These are phyloP conservation scores for Ceriops decandra DNA, from an alignment of 345 rosid genomes.

Conservation along the genomic window DNA sequence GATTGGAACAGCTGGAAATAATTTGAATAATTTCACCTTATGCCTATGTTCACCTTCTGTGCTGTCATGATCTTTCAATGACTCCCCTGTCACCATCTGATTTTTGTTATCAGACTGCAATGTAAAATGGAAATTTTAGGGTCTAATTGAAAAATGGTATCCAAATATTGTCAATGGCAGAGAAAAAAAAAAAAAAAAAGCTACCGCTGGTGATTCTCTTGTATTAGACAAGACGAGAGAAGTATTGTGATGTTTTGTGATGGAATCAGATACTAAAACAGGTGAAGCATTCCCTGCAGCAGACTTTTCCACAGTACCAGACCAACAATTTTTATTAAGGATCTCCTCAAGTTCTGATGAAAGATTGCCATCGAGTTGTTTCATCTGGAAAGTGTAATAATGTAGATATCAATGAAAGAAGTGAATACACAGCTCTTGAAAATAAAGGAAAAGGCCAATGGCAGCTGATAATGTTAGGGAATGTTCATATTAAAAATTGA, in stretches of 20 bases:
- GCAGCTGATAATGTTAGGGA: not conserved
- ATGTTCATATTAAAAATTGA: not conserved
- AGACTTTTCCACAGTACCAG: conserved; percentile 21
- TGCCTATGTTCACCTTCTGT: conserved; percentile 41
- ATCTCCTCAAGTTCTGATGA: conserved; percentile 60
- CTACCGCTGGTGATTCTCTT: conserved; percentile 28
- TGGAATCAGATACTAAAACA: conserved; percentile 30
- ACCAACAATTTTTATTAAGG: conserved; percentile 29
- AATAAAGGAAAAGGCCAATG: not conserved
- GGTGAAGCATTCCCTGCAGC: conserved; percentile 22
- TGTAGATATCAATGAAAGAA: conserved; percentile 7
- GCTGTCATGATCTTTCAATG: conserved; percentile 17
- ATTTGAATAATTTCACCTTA: conserved; percentile 38
- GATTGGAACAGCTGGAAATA: not conserved
- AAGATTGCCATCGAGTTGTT: conserved; percentile 63
- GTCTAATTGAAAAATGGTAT: not conserved
- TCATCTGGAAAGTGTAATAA: conserved; percentile 42
- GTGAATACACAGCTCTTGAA: conserved; percentile 8
- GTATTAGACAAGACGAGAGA: conserved; percentile 15
- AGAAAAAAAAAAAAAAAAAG: not conserved
- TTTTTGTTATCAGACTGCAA: conserved; percentile 22
- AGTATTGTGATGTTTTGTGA: conserved; percentile 11
- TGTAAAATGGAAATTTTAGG: conserved; percentile 14
- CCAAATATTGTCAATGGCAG: not conserved
- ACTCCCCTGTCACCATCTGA: conserved; percentile 25